A percentile compares a stretch with the other conserved stretches of the same genome.
Conservation (phyloP, 768 basidiomycete genomes). For the Phylloporus sp. region DNA sequence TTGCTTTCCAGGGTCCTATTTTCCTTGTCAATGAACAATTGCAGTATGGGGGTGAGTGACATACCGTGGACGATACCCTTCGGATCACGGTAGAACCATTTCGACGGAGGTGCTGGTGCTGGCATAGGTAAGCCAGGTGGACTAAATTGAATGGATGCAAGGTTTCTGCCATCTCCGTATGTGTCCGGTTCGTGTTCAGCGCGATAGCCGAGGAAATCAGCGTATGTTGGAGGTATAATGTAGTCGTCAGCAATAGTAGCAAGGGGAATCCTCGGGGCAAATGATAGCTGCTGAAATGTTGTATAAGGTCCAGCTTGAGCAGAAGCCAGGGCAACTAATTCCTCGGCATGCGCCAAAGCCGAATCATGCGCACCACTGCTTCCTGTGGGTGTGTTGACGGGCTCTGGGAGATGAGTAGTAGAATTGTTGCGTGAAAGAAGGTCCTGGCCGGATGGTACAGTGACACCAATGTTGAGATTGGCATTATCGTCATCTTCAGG, state of each 20-base stretch:
- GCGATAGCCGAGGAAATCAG: conserved; percentile 70
- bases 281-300: conserved; percentile 86
- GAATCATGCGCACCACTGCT: conserved; percentile 27
- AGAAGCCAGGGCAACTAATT: conserved; percentile 62
- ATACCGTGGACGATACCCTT: conserved; percentile 75
- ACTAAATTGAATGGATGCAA: conserved; percentile 64
- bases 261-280: conserved; percentile 84
- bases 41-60: conserved; percentile 18
- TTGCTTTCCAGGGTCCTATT: conserved; percentile 82
- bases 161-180: conserved; percentile 41
- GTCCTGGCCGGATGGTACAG: conserved; percentile 44
- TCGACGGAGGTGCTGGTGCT: conserved; percentile 59
- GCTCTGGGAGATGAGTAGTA: conserved; percentile 23
- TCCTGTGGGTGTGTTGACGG: conserved; percentile 27
- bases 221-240: conserved; percentile 88
- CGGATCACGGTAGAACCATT: conserved; percentile 84
- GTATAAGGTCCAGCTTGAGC: conserved; percentile 81
- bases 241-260: conserved; percentile 87
- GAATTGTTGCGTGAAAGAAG: conserved; percentile 29
- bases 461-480: conserved; percentile 60
- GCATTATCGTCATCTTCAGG: conserved; percentile 52
- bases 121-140: conserved; percentile 80
- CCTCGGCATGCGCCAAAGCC: conserved; percentile 53
- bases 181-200: conserved; percentile 57
- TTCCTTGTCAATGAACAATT: conserved; percentile 8